Percentiles rank a stretch among this genome's conserved stretches.
phyloP scores from a whole-genome alignment of 495 filamentous ascomycete genomes.

The Talaromyces wortmannii region DNA sequence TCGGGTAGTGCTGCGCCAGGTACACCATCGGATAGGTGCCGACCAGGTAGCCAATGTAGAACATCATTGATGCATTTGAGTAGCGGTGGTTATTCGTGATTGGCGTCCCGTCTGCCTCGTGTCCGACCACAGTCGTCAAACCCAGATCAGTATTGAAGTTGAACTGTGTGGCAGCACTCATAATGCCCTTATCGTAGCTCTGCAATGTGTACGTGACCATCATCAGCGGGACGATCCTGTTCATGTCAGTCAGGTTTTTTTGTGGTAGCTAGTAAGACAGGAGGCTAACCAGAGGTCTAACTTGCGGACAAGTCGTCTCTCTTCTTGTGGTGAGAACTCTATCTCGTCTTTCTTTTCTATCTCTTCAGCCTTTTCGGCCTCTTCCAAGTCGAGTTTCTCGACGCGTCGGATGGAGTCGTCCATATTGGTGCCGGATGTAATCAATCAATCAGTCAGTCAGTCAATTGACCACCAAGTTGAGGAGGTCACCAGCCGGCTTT shows the following conservation, averaged over 20 bases:
- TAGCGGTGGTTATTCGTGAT: not conserved
- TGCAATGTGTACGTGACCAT: conserved; percentile 26
- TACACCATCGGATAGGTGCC: conserved; percentile 25
- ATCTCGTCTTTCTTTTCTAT: not conserved
- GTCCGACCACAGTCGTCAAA: not conserved
- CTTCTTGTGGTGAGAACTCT: conserved; percentile 25
- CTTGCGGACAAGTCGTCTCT: conserved; percentile 33
- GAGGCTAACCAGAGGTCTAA: not conserved
- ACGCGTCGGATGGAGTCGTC: not conserved
- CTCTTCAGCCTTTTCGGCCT: not conserved
- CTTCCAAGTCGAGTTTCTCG: not conserved
- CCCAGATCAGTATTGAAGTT: not conserved
- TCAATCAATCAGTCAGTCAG: too few relatives aligned
- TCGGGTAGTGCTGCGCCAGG: not conserved
- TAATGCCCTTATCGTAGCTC: conserved; percentile 46
- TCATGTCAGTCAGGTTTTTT: conserved; percentile 16
- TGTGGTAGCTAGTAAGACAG: not conserved
- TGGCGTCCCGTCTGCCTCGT: not conserved
- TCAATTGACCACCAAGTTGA: too few relatives aligned
- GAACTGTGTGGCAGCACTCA: not conserved
- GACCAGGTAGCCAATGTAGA: conserved; percentile 16
- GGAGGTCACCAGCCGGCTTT: not conserved
- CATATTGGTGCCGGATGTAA: not conserved
- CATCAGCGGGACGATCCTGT: conserved; percentile 37
- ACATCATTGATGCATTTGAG: conserved; percentile 7